phyloP scores from a whole-genome alignment of 176 grass and related monocot genomes.

The Oryza brachyantha region DNA sequence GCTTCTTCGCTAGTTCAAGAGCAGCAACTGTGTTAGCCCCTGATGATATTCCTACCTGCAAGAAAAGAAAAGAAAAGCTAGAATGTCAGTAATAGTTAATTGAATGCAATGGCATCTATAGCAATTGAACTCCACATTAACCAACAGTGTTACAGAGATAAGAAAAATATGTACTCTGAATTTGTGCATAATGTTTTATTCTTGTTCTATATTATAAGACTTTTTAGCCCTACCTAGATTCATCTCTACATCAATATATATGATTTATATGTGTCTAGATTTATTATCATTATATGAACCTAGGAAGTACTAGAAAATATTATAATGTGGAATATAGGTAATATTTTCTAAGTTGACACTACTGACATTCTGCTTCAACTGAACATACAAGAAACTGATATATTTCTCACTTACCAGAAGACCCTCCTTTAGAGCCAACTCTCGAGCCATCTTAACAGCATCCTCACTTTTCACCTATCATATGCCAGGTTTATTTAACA shows the following conservation, averaged over 20 bases:
- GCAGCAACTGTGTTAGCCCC: slow-evolving; percentile 92
- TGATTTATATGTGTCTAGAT: too few species aligned
- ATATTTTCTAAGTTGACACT: neutral
- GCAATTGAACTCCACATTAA: neutral
- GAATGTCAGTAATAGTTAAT: neutral
- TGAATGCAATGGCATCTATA: neutral
- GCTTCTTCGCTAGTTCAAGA: slow-evolving; percentile 67
- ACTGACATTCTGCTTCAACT: neutral
- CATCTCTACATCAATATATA: too few species aligned
- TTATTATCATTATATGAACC: too few species aligned
- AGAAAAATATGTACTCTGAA: neutral
- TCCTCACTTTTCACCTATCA: slow-evolving; percentile 79
- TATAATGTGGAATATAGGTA: too few species aligned
- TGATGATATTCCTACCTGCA: slow-evolving; percentile 91
- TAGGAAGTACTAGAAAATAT: too few species aligned
- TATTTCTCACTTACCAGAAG: slow-evolving; percentile 58
- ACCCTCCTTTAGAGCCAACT: slow-evolving; percentile 76
- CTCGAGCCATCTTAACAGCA: slow-evolving; percentile 76
- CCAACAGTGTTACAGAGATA: neutral
- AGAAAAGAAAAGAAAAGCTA: slow-evolving; percentile 13
- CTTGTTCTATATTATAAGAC: too few species aligned
- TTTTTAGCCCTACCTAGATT: too few species aligned
- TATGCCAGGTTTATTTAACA: neutral
- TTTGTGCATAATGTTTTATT: neutral
- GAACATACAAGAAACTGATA: neutral